phyloP scores from a whole-genome alignment of 305 asterid species.

The Solanum hybrid region DNA sequence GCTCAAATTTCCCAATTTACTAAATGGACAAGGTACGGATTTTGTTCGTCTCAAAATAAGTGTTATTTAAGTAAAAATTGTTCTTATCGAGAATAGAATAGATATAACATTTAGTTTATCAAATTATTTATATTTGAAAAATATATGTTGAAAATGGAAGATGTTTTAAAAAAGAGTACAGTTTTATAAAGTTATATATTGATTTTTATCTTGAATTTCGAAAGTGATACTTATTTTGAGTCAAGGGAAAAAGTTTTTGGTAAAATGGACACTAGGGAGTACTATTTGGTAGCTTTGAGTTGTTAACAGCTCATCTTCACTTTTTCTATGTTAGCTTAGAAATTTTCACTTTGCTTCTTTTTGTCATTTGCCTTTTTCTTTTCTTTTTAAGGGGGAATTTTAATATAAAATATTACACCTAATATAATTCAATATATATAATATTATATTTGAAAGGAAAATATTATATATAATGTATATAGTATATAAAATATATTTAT shows the following conservation, averaged over 20 bases:
- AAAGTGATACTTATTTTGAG: not conserved
- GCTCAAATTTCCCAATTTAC: not conserved
- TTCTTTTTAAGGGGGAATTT: not conserved
- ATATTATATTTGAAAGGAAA: not conserved
- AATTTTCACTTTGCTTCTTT: not conserved
- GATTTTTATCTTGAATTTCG: not conserved
- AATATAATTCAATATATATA: too few relatives aligned
- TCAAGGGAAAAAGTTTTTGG: not conserved
- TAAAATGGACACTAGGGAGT: not conserved
- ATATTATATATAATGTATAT: not conserved
- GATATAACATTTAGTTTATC: not conserved
- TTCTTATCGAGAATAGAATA: not conserved
- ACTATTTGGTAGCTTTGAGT: slow-evolving; percentile 24
- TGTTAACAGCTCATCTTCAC: slow-evolving; percentile 40
- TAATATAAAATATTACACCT: too few relatives aligned
- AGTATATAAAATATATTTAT: not conserved
- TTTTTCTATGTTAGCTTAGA: not conserved
- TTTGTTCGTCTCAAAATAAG: not conserved
- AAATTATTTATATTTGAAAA: not conserved
- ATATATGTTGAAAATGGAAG: not conserved
- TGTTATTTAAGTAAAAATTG: not conserved
- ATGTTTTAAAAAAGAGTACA: accelerated
- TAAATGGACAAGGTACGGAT: not conserved
- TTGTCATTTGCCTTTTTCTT: not conserved
- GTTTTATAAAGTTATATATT: not conserved